Evolutionary conservation across 768 basidiomycete species (phyloP), one percentile per base, ranked within the genome.

Genomic region (Hypholoma sublateritium): DNA sequence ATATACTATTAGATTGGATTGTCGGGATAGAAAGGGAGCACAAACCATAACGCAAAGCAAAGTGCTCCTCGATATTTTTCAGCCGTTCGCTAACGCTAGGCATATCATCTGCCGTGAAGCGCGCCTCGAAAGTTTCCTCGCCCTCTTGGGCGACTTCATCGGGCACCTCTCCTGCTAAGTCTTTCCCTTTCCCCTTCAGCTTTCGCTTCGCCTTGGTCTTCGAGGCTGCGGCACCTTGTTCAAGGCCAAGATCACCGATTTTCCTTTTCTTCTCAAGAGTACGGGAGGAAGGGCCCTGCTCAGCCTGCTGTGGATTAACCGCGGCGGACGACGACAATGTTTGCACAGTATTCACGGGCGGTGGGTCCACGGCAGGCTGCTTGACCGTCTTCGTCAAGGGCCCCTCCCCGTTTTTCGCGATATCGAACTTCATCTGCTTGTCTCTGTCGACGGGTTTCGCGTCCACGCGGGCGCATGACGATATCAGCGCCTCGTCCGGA

Each of bases 341-440:
- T n/a, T n/a, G n/a, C n/a, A n/a, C n/a, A n/a, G n/a, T n/a, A n/a
- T n/a, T n/a, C n/a, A n/a, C n/a, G n/a, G n/a, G n/a, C n/a, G n/a
- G n/a, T n/a, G 16, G 49, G 16, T 19, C 17, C 19, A 44, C 47
- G 12, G 14, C 39, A 34, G n/a, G 42, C 16, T 24, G n/a, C 35
- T 62, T 62, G 43, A 59, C 64, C 0, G 86, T 91, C 62, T 83
- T 77, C 28, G 81, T 78, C 42, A 93, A 73, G 1, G 90, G 89
- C 0, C 91, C 91, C 36, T 89, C 88, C 53, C 85, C 86, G 59
- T 93, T 91, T 70, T 85, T 90, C n/a, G 87, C 87, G 59, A 93
- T 88, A 67, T 93, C 91, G 61, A 92, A 93, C 67, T 89, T 89
- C 78, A 93, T 91, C 65, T 93, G 91, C 1, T 83, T 73, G 55